These are phyloP conservation scores for Leucocoprinus birnbaumii DNA, from an alignment of 768 basidiomycete species.

Conservation along the genomic window DNA sequence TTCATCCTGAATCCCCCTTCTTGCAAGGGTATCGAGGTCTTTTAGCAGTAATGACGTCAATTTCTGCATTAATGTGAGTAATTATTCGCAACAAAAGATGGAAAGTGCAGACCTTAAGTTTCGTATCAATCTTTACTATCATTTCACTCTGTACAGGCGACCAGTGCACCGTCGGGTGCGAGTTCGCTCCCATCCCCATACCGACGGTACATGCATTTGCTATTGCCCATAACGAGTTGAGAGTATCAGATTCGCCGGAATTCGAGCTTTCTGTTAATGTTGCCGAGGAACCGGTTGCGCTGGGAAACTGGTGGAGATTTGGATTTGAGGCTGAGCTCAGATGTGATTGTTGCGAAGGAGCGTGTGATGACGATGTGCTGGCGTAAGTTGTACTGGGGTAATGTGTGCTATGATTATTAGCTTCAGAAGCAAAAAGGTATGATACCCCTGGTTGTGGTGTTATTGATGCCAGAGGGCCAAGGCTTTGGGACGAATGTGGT, in stretches of 20 bases:
- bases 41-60: conserved; percentile 76
- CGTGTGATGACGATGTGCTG: conserved; percentile 14
- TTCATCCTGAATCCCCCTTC: conserved; percentile 80
- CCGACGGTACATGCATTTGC: conserved; percentile 43
- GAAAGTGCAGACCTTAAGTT: conserved; percentile 65
- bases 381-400: conserved; percentile 5
- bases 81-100: neutral
- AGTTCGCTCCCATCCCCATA: conserved; percentile 16
- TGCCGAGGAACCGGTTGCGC: conserved; percentile 3
- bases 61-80: conserved; percentile 52
- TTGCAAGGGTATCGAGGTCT: conserved; percentile 80
- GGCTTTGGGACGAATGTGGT: conserved; percentile 62
- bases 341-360: conserved; percentile 20
- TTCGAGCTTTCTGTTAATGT: conserved; percentile 5
- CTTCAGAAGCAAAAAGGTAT: conserved; percentile 62
- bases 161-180: conserved; percentile 56
- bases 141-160: conserved; percentile 64
- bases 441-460: conserved; percentile 82
- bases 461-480: conserved; percentile 73
- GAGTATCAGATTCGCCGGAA: conserved; percentile 26
- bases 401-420: conserved; percentile 7
- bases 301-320: conserved; percentile 25
- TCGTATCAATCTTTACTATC: conserved; percentile 77
- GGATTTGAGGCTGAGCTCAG: conserved; percentile 34
- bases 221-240: conserved; percentile 70